Evolutionary conservation across 2,329 filamentous ascomycete genomes (phyloP).

Genomic region (Aspergillus sojae): DNA sequence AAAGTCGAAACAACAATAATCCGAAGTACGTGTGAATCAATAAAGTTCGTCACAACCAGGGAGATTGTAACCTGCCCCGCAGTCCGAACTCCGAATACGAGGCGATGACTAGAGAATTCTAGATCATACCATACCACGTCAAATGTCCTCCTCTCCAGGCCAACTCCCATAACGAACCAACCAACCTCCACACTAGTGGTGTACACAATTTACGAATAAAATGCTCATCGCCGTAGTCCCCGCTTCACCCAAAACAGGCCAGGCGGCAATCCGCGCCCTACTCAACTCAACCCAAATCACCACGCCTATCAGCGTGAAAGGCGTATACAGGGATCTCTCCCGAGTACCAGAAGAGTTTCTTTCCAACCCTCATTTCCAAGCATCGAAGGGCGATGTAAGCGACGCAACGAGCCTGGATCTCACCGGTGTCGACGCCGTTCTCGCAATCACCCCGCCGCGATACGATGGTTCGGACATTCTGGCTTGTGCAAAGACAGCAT

Average conservation of each 20-base stretch:
- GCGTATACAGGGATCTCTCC: slow-evolving; percentile 18
- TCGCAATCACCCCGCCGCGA: slow-evolving; percentile 15
- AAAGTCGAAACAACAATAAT: background rate
- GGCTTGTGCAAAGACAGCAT: slow-evolving; percentile 9
- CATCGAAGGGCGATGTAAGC: slow-evolving; percentile 15
- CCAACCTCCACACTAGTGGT: background rate
- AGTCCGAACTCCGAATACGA: background rate
- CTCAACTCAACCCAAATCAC: slow-evolving; percentile 4
- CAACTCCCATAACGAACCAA: background rate
- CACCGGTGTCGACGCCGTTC: slow-evolving; percentile 14
- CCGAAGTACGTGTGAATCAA: background rate
- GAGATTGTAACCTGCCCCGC: background rate
- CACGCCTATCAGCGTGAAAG: slow-evolving; percentile 4
- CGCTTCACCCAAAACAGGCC: slow-evolving; percentile 17
- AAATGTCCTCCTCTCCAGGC: background rate
- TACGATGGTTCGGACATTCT: slow-evolving; percentile 12
- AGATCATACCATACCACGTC: too few species aligned
- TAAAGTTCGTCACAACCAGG: background rate
- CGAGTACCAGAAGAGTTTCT: slow-evolving; percentile 13
- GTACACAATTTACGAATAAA: background rate
- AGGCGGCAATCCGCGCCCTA: slow-evolving; percentile 15
- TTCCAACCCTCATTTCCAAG: slow-evolving; percentile 13
- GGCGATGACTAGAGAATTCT: background rate
- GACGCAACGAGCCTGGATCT: slow-evolving; percentile 11
- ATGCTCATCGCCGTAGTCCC: slow-evolving; percentile 19